These are phyloP conservation scores for Fusarium graminum DNA, from an alignment of 2,329 filamentous ascomycete species.

Conservation along the genomic window DNA sequence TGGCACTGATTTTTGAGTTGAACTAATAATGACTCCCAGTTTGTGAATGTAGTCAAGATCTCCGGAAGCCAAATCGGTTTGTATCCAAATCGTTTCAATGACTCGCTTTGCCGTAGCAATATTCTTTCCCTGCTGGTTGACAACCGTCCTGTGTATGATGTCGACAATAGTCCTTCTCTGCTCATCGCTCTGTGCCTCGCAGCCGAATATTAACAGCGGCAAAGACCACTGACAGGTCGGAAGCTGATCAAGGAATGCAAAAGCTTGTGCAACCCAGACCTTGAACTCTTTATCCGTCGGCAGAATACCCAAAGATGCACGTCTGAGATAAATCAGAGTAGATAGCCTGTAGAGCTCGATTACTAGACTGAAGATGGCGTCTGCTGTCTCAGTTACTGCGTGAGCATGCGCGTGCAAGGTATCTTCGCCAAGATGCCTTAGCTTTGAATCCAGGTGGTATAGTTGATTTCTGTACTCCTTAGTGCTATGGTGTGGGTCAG, in stretches of 20 bases:
- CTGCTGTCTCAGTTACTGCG: fast-evolving
- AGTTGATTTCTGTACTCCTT: constrained; percentile 12
- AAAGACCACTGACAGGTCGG: constrained; percentile 42
- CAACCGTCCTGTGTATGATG: constrained; percentile 48
- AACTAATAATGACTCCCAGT: constrained; percentile 33
- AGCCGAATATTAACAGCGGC: constrained; percentile 44
- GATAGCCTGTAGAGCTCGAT: constrained; percentile 49
- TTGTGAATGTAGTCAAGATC: constrained; percentile 23
- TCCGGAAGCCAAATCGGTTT: constrained; percentile 49
- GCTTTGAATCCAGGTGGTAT: constrained; percentile 16
- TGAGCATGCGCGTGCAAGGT: fast-evolving
- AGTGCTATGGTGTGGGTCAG: neutral
- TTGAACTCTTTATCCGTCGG: constrained; percentile 20
- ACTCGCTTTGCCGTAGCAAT: constrained; percentile 42
- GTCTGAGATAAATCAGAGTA: constrained; percentile 50
- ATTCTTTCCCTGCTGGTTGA: constrained; percentile 29
- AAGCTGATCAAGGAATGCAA: constrained; percentile 41
- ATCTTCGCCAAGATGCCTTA: neutral
- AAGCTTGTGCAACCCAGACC: constrained; percentile 45
- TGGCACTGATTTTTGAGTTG: constrained; percentile 17
- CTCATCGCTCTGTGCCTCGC: constrained; percentile 44
- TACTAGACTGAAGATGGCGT: neutral
- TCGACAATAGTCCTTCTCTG: constrained; percentile 36
- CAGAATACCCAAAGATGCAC: constrained; percentile 33
- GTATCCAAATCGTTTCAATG: constrained; percentile 52